A percentile compares a stretch with the other conserved stretches of the same genome.
These are phyloP conservation scores for Globisporangium barbulae DNA, from an alignment of 352 stramenopile genomes.

Conservation along the genomic window DNA sequence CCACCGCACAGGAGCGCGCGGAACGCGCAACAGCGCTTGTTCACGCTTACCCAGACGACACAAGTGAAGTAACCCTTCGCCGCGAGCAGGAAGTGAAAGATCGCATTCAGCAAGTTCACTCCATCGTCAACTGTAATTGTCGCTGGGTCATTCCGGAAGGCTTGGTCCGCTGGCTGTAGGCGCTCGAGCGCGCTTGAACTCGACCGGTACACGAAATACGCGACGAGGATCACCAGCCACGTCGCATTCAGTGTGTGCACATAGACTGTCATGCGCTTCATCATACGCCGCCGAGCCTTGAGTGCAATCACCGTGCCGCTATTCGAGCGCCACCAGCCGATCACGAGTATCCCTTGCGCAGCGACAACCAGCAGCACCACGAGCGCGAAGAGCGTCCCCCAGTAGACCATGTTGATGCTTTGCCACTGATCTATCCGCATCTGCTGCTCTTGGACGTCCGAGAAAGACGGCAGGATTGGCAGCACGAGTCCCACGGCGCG, in stretches of 20 bases:
- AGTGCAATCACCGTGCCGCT: constrained; percentile 70
- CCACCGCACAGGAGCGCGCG: constrained; percentile 27
- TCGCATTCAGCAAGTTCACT: constrained; percentile 38
- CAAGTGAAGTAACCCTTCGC: constrained; percentile 63
- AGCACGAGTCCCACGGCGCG: constrained; percentile 42
- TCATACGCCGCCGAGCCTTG: constrained; percentile 60
- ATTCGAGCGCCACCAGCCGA: constrained; percentile 77
- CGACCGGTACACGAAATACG: constrained; percentile 62
- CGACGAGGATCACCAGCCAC: constrained; percentile 57
- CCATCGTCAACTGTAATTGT: background rate
- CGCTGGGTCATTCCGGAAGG: background rate
- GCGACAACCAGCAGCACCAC: constrained; percentile 60
- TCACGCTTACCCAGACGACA: constrained; percentile 64
- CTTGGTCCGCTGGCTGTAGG: constrained; percentile 24
- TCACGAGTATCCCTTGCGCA: constrained; percentile 51
- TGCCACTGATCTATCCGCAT: constrained; percentile 49
- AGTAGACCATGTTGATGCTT: constrained; percentile 54
- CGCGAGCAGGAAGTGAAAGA: constrained; percentile 59
- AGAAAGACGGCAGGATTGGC: constrained; percentile 35
- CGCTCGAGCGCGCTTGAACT: constrained; percentile 34
- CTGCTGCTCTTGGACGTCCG: constrained; percentile 22
- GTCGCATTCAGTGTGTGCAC: constrained; percentile 65
- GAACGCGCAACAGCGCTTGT: constrained; percentile 54
- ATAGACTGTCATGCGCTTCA: constrained; percentile 75
- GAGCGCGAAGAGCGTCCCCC: constrained; percentile 49